Evolutionary conservation across 768 basidiomycete genomes (phyloP).

Genomic region (Cystobasidium tubakii): DNA sequence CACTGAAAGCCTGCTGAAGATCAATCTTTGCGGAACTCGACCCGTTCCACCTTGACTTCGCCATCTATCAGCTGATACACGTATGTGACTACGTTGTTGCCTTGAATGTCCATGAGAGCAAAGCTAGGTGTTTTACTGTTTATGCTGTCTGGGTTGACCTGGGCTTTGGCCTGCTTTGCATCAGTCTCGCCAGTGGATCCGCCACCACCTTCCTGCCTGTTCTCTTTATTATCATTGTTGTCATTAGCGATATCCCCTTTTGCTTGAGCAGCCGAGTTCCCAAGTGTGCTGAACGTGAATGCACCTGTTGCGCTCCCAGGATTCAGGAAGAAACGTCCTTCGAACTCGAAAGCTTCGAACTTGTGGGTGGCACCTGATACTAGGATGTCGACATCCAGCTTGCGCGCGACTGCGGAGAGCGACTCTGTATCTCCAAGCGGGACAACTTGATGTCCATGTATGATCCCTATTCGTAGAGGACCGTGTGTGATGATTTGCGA

Average conservation of each 20-base stretch:
- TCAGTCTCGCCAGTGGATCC: background rate
- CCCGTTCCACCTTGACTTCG: constrained; percentile 50
- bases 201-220: background rate
- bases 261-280: background rate
- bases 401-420: constrained; percentile 76
- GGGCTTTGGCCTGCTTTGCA: background rate
- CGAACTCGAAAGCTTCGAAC: constrained; percentile 89
- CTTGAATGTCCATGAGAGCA: constrained; percentile 96
- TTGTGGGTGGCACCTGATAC: constrained; percentile 92
- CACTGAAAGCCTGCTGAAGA: background rate
- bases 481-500: constrained; percentile 73
- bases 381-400: constrained; percentile 96
- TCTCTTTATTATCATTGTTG: background rate
- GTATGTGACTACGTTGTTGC: constrained; percentile 91
- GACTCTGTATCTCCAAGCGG: constrained; percentile 88
- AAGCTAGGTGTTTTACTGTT: constrained; percentile 81
- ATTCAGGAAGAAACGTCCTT: constrained; percentile 87
- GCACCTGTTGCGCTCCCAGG: constrained; percentile 93
- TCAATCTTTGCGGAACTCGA: constrained; percentile 42
- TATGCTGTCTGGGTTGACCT: constrained; percentile 46
- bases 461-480: constrained; percentile 82
- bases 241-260: background rate
- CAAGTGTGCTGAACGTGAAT: constrained; percentile 48
- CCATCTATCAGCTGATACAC: constrained; percentile 66
- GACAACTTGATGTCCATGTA: constrained; percentile 89